Evolutionary conservation across 768 basidiomycete species (phyloP).

Genomic region (Trametes elegans): DNA sequence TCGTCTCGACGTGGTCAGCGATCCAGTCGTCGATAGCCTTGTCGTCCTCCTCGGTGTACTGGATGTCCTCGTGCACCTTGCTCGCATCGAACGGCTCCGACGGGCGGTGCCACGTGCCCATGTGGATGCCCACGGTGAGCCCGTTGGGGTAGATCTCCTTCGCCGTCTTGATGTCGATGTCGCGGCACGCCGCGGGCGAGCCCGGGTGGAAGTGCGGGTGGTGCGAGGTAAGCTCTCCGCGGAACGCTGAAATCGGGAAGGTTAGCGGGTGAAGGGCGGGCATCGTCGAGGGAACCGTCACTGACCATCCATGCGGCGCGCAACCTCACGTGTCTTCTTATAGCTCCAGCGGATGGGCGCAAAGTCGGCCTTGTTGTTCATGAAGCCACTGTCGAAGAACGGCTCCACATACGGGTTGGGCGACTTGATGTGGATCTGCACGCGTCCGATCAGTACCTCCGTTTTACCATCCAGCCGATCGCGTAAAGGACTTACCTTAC

Average conservation of each 20-base stretch:
- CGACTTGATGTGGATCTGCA: conserved; percentile 60
- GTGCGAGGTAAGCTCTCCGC: conserved; percentile 69
- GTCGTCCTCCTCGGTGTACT: conserved; percentile 67
- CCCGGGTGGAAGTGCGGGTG: conserved; percentile 75
- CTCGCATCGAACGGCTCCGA: conserved; percentile 49
- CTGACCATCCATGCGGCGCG: conserved; percentile 67
- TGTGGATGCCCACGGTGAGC: conserved; percentile 69
- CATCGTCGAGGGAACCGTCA: not conserved
- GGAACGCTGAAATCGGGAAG: conserved; percentile 45
- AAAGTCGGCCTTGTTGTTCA: conserved; percentile 77
- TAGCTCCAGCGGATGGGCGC: conserved; percentile 76
- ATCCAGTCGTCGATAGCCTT: conserved; percentile 72
- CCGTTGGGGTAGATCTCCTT: conserved; percentile 57
- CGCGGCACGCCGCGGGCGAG: conserved; percentile 54
- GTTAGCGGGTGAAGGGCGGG: not conserved
- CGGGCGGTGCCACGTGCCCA: conserved; percentile 68
- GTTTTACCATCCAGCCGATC: too few species aligned
- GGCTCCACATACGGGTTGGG: conserved; percentile 62
- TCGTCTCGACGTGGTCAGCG: conserved; percentile 70
- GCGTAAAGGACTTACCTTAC: conserved; percentile 46
- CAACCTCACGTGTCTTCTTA: conserved; percentile 73
- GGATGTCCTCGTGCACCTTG: conserved; percentile 63
- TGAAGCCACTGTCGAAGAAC: conserved; percentile 71
- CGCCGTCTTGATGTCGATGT: conserved; percentile 69
- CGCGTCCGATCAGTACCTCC: too few species aligned